Percentiles rank a stretch among this genome's conserved stretches.
Evolutionary conservation across 768 basidiomycete genomes (phyloP).

Genomic region (Dioszegia aurantiaca): DNA sequence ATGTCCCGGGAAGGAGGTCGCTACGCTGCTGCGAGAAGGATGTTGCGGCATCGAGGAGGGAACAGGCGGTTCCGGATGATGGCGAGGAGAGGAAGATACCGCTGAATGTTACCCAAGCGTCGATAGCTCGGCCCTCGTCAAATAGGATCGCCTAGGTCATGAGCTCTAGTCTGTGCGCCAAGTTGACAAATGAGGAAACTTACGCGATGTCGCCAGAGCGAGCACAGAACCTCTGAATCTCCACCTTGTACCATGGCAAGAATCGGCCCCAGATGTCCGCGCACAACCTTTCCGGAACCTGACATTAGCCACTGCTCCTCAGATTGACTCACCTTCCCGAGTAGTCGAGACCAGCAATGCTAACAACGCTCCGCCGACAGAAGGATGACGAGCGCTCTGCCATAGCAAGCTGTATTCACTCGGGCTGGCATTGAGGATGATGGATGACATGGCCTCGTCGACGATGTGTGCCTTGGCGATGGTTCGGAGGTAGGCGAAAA

Average conservation of each 20-base stretch:
- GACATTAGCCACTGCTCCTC: not conserved
- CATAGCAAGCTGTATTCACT: not conserved
- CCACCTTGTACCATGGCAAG: not conserved
- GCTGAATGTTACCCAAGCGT: conserved; percentile 2
- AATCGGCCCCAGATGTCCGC: conserved; percentile 1
- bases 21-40: conserved; percentile 5
- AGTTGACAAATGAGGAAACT: too few species aligned
- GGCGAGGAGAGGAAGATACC: not conserved
- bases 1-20: conserved; percentile 3
- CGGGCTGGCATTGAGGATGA: not conserved
- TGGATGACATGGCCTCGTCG: conserved; percentile 1
- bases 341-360: not conserved
- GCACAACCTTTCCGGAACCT: conserved; percentile 10
- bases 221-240: not conserved
- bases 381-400: not conserved
- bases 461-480: not conserved
- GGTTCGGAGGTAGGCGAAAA: not conserved
- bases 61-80: not conserved
- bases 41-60: conserved; percentile 11
- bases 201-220: conserved; percentile 9
- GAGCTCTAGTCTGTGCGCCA: too few species aligned
- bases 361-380: not conserved
- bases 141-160: conserved; percentile 6
- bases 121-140: conserved; percentile 4
- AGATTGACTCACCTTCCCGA: conserved; percentile 6